Evolutionary conservation across 495 filamentous ascomycete species (phyloP).

Genomic region (Podospora appendiculata): DNA sequence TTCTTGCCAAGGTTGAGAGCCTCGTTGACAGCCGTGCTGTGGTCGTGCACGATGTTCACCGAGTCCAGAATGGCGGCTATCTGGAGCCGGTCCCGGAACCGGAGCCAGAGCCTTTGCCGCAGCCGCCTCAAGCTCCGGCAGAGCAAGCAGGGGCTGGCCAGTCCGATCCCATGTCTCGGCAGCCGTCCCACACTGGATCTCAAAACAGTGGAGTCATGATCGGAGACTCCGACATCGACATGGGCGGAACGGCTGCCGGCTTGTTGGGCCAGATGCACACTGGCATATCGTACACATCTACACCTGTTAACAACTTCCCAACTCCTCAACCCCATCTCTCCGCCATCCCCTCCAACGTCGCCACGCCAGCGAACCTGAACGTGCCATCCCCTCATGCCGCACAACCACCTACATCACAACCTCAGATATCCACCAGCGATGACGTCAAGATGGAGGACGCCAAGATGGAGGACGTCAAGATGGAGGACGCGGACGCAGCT

Average conservation of each 20-base stretch:
- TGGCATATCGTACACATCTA: slow-evolving; percentile 45
- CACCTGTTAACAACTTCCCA: slow-evolving; percentile 37
- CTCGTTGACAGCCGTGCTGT: slow-evolving; percentile 48
- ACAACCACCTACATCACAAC: slow-evolving; percentile 14
- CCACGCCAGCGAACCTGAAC: slow-evolving; percentile 37
- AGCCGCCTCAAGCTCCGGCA: background rate
- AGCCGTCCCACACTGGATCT: slow-evolving; percentile 39
- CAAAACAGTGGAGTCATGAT: slow-evolving; percentile 44
- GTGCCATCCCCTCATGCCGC: slow-evolving; percentile 24
- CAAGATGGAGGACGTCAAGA: slow-evolving; percentile 19
- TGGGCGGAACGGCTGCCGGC: slow-evolving; percentile 55
- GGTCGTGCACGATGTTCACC: slow-evolving; percentile 53
- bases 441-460: slow-evolving; percentile 15
- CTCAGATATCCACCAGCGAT: background rate
- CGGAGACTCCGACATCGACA: slow-evolving; percentile 54
- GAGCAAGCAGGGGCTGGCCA: slow-evolving; percentile 4
- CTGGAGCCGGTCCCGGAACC: slow-evolving; percentile 50
- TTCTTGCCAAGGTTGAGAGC: slow-evolving; percentile 50
- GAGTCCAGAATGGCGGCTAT: slow-evolving; percentile 63
- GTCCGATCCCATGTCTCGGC: slow-evolving; percentile 29
- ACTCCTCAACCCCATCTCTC: slow-evolving; percentile 38
- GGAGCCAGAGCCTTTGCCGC: slow-evolving; percentile 19
- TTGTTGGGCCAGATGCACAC: slow-evolving; percentile 58
- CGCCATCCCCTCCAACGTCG: slow-evolving; percentile 33
- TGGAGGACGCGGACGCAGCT: slow-evolving; percentile 24